phyloP scores from a whole-genome alignment of 2,329 filamentous ascomycete genomes.

The Penicillium sp. region DNA sequence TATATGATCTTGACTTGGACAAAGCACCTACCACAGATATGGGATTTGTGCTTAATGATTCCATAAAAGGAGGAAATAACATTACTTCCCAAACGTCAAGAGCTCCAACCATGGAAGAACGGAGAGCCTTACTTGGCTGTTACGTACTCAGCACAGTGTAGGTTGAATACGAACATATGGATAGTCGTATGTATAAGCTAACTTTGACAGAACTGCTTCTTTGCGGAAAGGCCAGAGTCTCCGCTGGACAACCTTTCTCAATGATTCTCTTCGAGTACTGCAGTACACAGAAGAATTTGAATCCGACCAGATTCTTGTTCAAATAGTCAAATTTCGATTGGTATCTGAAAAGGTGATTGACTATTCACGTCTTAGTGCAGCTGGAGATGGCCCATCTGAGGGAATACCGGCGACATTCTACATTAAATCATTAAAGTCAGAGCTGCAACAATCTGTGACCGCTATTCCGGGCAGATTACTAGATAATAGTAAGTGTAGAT shows the following conservation, averaged over 20 bases:
- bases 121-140: conserved; percentile 8
- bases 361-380: background rate
- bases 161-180: background rate
- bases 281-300: background rate
- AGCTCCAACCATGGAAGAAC: conserved; percentile 2
- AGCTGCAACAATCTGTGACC: background rate
- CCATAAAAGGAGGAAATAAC: background rate
- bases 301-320: background rate
- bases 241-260: background rate
- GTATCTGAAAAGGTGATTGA: conserved; percentile 2
- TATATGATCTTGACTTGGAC: conserved; percentile 1
- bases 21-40: background rate
- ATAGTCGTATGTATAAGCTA: background rate
- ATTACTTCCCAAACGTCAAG: background rate
- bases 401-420: conserved; percentile 5
- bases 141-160: conserved; percentile 6
- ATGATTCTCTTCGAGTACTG: conserved; percentile 1
- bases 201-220: background rate
- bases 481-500: background rate
- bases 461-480: background rate
- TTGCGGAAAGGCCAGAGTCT: conserved; percentile 2
- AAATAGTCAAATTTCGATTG: background rate
- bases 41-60: background rate
- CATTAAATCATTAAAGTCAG: conserved; percentile 1
- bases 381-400: background rate